Conservation (phyloP, 2,329 filamentous ascomycete species). For the Penicillium sp. region DNA sequence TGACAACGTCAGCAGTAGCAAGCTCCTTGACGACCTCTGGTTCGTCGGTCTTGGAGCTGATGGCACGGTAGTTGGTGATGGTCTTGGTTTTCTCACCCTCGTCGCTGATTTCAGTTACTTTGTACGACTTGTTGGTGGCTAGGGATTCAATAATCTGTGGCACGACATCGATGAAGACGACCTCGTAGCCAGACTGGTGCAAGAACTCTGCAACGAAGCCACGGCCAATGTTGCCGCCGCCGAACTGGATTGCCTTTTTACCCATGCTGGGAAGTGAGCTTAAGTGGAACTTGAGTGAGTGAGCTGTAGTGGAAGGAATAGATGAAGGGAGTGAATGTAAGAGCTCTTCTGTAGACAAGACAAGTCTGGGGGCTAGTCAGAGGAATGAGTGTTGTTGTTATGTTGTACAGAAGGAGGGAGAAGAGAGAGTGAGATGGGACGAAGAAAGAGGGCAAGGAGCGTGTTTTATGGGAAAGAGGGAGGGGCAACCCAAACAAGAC, state of each 20-base stretch:
- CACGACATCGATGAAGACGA: conserved; percentile 94
- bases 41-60: conserved; percentile 89
- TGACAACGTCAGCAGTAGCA: conserved; percentile 81
- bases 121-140: conserved; percentile 72
- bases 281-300: no score
- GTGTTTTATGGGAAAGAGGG: conserved; percentile 18
- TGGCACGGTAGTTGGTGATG: conserved; percentile 93
- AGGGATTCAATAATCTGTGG: conserved; percentile 75
- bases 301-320: background rate
- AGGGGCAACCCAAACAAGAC: conserved; percentile 11
- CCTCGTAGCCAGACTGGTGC: conserved; percentile 90
- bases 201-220: conserved; percentile 89
- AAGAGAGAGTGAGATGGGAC: conserved; percentile 3
- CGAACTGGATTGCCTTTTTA: conserved; percentile 74
- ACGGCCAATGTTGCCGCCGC: conserved; percentile 80
- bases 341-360: background rate
- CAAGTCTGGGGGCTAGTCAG: background rate
- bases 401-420: background rate
- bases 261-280: conserved; percentile 9
- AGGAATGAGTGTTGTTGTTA: background rate
- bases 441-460: conserved; percentile 10
- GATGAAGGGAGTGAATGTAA: background rate
- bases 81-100: conserved; percentile 75
- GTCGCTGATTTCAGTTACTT: conserved; percentile 85
- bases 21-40: conserved; percentile 80